Evolutionary conservation across 2,329 filamentous ascomycete genomes (phyloP).

Genomic region (Leptodontidium sp.): DNA sequence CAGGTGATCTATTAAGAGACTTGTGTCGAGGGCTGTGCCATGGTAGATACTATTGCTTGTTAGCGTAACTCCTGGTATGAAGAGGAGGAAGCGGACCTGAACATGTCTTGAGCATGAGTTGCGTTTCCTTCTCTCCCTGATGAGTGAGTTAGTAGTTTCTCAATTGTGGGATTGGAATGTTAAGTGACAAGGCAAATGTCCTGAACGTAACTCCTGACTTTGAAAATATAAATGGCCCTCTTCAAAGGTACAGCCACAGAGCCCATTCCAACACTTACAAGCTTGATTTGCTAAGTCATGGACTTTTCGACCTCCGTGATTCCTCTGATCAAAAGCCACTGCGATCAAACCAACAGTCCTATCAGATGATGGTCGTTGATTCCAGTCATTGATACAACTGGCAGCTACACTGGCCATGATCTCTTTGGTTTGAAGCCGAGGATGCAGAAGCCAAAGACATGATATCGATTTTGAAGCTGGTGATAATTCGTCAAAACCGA

Average conservation of each 20-base stretch:
- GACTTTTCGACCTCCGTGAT: constrained; percentile 81
- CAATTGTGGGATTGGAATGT: no score
- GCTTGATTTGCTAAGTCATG: constrained; percentile 74
- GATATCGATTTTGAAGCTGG: constrained; percentile 63
- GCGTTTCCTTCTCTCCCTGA: constrained; percentile 71
- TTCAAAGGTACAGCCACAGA: no score
- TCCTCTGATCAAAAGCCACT: constrained; percentile 89
- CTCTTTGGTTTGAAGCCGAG: constrained; percentile 73
- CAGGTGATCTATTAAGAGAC: constrained; percentile 78
- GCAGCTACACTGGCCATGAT: constrained; percentile 79
- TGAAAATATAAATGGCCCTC: no score
- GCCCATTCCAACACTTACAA: constrained; percentile 54
- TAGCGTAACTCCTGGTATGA: not conserved
- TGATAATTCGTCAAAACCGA: constrained; percentile 80
- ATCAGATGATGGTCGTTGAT: constrained; percentile 51
- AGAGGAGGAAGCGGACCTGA: constrained; percentile 51
- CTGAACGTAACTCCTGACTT: no score
- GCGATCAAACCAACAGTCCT: constrained; percentile 70
- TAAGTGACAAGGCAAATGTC: no score
- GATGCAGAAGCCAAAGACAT: constrained; percentile 92
- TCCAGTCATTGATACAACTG: constrained; percentile 74
- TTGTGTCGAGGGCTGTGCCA: constrained; percentile 78
- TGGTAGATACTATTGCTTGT: constrained; percentile 42
- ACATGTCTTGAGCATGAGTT: constrained; percentile 92
- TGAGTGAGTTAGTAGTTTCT: not conserved